Base-by-base conservation (phyloP, 2,329 filamentous ascomycete species). In the Ascochyta viciae-villosae region DNA sequence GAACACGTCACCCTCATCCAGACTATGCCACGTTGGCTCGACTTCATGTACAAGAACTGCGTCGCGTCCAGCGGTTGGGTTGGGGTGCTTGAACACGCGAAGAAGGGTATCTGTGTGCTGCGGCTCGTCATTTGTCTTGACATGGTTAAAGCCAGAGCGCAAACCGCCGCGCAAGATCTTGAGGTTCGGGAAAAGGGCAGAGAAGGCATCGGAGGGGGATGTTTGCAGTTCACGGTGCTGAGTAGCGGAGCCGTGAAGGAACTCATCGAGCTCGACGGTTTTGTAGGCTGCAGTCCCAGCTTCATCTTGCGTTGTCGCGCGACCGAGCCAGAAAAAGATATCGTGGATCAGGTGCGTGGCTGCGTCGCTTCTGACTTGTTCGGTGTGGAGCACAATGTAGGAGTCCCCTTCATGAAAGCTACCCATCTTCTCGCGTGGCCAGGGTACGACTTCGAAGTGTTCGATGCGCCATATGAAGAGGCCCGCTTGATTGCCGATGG, bases 261-360 rank as follows among this genome's bases (percentile, higher is more conserved):
- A 89, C 73, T 89, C 87, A 64, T 89, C 87, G 15, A 90, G 78
- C 73, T 89, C 87, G 23, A 89, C 86, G 0, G 87, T 88, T 78
- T 89, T 90, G 76, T 90, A 88, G 2, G 87, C 87, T 0, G 87
- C 87, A 0, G 84, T 86, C 15, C 87, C 87, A 2, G 87, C 86
- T 75, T 90, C 87, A 61, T 89, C 87, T 75, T 89, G 86, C 2
- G 84, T 82, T 0, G 87, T 89, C 66, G 88, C 83, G 47, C 74
- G 78, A 4, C 87, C 87, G 0, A 89, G 80, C 87, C 87, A 90
- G 77, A 89, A 89, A 79, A 87, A 89, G 66, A 89, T 82, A 45
- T 89, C 86, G 64, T 89, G 87, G 38, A 66, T 54, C 15, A 71
- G 31, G 15, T 64, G 66, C 1, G 33, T 27, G 4, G 50, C 51